Conservation (phyloP, 1,284 basidiomycete genomes). For the Trichosporon faecale region DNA sequence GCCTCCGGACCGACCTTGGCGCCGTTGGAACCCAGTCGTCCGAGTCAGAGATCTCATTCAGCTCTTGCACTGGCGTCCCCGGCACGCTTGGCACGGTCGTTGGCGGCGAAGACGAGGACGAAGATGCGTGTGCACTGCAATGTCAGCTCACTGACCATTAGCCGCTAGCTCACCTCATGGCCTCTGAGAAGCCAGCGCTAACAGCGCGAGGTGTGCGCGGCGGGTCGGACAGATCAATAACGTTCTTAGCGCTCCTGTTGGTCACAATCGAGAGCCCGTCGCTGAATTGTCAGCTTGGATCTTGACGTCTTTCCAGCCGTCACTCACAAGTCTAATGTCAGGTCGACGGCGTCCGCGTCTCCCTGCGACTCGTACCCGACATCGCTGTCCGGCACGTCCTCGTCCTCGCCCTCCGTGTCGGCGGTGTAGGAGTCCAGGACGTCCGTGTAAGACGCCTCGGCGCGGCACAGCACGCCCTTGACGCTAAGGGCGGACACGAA, state of each 20-base stretch:
- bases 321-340: neutral
- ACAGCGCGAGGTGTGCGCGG: neutral
- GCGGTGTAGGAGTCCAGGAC: slow-evolving; percentile 4
- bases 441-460: slow-evolving; percentile 10
- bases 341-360: slow-evolving; percentile 4
- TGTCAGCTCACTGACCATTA: neutral
- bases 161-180: neutral
- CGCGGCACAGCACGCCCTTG: neutral
- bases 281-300: neutral
- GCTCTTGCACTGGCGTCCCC: neutral
- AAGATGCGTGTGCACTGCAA: neutral
- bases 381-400: neutral
- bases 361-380: neutral
- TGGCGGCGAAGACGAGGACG: neutral
- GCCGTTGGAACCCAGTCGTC: neutral
- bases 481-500: neutral
- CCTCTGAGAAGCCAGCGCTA: neutral
- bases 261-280: neutral
- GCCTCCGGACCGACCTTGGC: neutral
- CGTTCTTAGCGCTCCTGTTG: neutral
- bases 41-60: neutral
- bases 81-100: neutral
- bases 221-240: neutral
- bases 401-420: neutral
- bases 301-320: neutral